phyloP scores from a whole-genome alignment of 1,284 basidiomycete genomes.

The Laetiporus sulphureus region DNA sequence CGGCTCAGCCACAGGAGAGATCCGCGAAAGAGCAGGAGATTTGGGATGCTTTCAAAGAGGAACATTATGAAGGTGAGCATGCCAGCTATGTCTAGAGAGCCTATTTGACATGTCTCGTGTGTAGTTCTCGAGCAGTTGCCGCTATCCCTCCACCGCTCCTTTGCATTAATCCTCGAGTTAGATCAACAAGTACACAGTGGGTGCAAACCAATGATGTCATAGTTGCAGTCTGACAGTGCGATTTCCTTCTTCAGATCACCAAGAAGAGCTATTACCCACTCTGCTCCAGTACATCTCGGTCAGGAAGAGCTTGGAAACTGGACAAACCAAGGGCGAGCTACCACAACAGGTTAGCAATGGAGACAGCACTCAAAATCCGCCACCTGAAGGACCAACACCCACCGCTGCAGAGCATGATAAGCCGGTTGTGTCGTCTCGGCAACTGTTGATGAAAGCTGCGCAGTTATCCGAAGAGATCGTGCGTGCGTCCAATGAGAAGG shows the following conservation, averaged over 20 bases:
- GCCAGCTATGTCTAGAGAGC: slow-evolving; percentile 5
- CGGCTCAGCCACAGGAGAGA: slow-evolving; percentile 6
- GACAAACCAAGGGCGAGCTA: too few species aligned
- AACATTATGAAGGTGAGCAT: slow-evolving; percentile 66
- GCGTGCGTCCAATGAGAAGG: slow-evolving; percentile 65
- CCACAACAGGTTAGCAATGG: not conserved
- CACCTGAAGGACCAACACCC: not conserved
- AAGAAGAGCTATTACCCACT: not conserved
- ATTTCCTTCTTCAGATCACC: slow-evolving; percentile 2
- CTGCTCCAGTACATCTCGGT: not conserved
- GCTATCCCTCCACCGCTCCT: slow-evolving; percentile 76
- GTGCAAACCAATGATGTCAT: slow-evolving; percentile 14
- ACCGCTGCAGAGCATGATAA: not conserved
- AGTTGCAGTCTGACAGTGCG: not conserved
- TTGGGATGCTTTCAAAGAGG: slow-evolving; percentile 75
- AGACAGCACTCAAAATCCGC: not conserved
- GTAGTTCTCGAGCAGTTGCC: slow-evolving; percentile 83
- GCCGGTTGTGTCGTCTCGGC: slow-evolving; percentile 31
- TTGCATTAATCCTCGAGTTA: slow-evolving; percentile 74
- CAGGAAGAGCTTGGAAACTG: too few species aligned
- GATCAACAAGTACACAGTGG: slow-evolving; percentile 69
- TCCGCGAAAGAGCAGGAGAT: slow-evolving; percentile 51
- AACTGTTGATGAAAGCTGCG: slow-evolving; percentile 50
- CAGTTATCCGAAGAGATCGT: slow-evolving; percentile 53
- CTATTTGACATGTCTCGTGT: slow-evolving; percentile 2